These are phyloP conservation scores for Podila clonocystis DNA, from an alignment of 192 early-diverging fungal species.

Conservation along the genomic window DNA sequence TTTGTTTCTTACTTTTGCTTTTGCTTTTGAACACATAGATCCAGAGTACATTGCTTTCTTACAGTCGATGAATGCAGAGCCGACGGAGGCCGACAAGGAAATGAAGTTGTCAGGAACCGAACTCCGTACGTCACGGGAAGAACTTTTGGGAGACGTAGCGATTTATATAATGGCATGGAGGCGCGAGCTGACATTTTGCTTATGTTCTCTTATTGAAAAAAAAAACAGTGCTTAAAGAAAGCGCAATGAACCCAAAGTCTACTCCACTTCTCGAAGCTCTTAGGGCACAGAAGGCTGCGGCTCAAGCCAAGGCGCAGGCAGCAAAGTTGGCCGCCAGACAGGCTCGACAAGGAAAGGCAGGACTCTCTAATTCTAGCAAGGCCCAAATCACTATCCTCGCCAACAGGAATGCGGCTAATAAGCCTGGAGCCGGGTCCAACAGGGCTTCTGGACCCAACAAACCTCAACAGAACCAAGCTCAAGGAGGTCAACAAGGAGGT, in stretches of 20 bases:
- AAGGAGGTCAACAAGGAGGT: background rate
- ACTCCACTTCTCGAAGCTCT: slow-evolving; percentile 81
- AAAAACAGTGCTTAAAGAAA: slow-evolving; percentile 37
- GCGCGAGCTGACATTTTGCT: slow-evolving; percentile 6
- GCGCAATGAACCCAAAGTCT: slow-evolving; percentile 68
- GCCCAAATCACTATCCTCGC: slow-evolving; percentile 38
- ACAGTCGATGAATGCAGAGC: slow-evolving; percentile 68
- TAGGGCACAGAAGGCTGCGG: slow-evolving; percentile 75
- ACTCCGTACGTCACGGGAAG: slow-evolving; percentile 54
- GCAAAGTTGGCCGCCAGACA: slow-evolving; percentile 38
- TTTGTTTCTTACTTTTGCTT: background rate
- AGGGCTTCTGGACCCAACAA: background rate
- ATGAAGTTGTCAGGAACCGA: slow-evolving; percentile 58
- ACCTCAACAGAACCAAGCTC: background rate
- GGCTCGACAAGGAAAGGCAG: slow-evolving; percentile 39
- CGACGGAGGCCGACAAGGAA: slow-evolving; percentile 53
- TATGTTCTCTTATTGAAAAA: slow-evolving; percentile 11
- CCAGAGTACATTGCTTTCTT: slow-evolving; percentile 81
- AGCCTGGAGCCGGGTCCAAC: background rate
- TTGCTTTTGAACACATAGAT: slow-evolving; percentile 55
- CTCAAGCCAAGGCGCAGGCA: slow-evolving; percentile 57
- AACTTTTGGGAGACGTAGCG: no score
- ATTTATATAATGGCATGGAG: no score
- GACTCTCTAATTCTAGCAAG: slow-evolving; percentile 25
- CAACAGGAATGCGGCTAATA: slow-evolving; percentile 18